Conservation (phyloP, 1,284 basidiomycete genomes). For the Tilletia indica region DNA sequence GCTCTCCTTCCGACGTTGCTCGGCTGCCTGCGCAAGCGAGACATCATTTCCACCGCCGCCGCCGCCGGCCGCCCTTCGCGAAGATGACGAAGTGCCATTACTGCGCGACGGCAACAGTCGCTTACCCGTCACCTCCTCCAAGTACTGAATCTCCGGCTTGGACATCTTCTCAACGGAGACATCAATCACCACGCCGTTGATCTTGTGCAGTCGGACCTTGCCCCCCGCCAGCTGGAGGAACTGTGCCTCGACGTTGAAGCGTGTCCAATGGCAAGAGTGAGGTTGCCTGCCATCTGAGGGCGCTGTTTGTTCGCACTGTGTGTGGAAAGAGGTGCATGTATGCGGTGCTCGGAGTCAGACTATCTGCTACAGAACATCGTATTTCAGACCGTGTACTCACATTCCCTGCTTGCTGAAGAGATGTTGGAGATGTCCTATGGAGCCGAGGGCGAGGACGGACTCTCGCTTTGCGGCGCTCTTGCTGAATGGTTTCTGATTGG, state of each 20-base stretch:
- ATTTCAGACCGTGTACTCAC: slow-evolving; percentile 21
- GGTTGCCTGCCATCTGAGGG: slow-evolving; percentile 28
- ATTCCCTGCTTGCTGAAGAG: slow-evolving; percentile 45
- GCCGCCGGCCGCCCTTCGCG: slow-evolving; percentile 74
- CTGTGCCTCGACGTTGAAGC: slow-evolving; percentile 88
- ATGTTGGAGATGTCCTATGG: slow-evolving; percentile 44
- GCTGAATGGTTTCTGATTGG: slow-evolving; percentile 42
- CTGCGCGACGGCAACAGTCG: slow-evolving; percentile 36
- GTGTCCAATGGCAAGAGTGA: slow-evolving; percentile 38
- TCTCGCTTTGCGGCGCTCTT: slow-evolving; percentile 43
- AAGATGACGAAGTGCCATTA: slow-evolving; percentile 53
- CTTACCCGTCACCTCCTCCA: slow-evolving; percentile 68
- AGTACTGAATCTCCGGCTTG: slow-evolving; percentile 76
- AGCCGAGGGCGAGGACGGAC: slow-evolving; percentile 38
- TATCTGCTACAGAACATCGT: neutral
- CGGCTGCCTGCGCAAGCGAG: neutral
- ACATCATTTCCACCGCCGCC: slow-evolving; percentile 57
- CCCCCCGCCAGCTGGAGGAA: slow-evolving; percentile 84
- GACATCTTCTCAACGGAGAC: slow-evolving; percentile 94
- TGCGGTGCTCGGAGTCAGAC: neutral
- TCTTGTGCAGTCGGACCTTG: slow-evolving; percentile 92
- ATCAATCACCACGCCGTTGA: slow-evolving; percentile 96
- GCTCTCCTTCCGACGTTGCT: slow-evolving; percentile 3
- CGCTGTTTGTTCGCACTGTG: slow-evolving; percentile 31
- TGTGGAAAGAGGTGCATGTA: neutral